Conservation (phyloP, 116 monocot species). For the Phalaenopsis hybrid region DNA sequence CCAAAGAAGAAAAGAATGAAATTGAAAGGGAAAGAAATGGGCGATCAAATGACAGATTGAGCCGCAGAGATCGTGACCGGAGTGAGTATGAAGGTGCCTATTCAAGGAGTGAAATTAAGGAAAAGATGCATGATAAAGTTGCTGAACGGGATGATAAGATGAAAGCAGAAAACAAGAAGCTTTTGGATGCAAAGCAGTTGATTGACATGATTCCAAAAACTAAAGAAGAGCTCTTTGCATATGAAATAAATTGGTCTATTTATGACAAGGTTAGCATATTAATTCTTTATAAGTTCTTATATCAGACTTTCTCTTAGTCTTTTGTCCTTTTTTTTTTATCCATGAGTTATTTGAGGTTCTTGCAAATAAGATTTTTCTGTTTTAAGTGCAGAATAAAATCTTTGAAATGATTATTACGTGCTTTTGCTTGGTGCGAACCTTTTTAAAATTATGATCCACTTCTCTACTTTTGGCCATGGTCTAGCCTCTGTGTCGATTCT, state of each 20-base stretch:
- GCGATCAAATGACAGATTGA: conserved; percentile 41
- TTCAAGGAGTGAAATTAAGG: conserved; percentile 47
- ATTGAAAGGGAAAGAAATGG: conserved; percentile 58
- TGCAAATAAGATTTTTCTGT: neutral
- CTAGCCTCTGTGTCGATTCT: neutral
- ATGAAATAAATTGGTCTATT: conserved; percentile 83
- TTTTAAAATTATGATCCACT: neutral
- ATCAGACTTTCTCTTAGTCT: neutral
- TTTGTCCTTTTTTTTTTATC: neutral
- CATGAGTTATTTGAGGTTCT: neutral
- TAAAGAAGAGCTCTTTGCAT: conserved; percentile 86
- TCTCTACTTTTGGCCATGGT: neutral
- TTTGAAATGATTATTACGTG: neutral
- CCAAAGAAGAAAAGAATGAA: conserved; percentile 73
- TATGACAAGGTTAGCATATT: conserved; percentile 74
- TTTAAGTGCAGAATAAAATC: neutral
- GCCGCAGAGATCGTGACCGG: conserved; percentile 48
- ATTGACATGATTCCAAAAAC: conserved; percentile 99
- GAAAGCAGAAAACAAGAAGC: conserved; percentile 69
- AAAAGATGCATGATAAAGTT: conserved; percentile 50
- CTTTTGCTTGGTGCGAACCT: neutral
- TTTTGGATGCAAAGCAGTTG: conserved; percentile 95
- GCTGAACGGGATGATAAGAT: conserved; percentile 48
- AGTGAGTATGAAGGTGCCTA: conserved; percentile 30
- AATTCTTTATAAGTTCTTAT: neutral